phyloP scores from a whole-genome alignment of 257 asterid species.

The Plantago major region DNA sequence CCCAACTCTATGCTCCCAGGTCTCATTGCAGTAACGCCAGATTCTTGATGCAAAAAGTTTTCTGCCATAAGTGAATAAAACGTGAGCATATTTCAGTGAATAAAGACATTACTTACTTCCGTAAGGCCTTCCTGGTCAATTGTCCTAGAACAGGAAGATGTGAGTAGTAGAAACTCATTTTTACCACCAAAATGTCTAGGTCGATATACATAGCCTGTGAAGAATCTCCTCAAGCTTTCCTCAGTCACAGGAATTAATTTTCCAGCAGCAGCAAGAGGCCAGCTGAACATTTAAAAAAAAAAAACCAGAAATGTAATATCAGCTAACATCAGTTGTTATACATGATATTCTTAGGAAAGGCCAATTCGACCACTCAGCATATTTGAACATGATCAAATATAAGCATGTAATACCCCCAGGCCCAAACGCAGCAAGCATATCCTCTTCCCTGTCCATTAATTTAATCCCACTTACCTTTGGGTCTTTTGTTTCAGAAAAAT shows the following conservation, averaged over 20 bases:
- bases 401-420: too few relatives aligned
- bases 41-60: neutral
- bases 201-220: constrained; percentile 17
- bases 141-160: neutral
- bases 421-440: too few relatives aligned
- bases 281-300: constrained; percentile 26
- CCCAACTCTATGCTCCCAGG: neutral
- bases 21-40: neutral
- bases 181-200: constrained; percentile 26
- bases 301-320: constrained; percentile 7
- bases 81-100: neutral
- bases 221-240: constrained; percentile 36
- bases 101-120: neutral
- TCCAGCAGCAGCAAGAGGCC: constrained; percentile 66
- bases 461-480: too few relatives aligned
- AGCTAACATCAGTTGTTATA: too few relatives aligned
- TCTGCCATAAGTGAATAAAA: neutral
- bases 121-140: neutral
- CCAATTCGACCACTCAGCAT: too few relatives aligned
- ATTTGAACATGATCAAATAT: too few relatives aligned
- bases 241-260: constrained; percentile 56
- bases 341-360: too few relatives aligned
- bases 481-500: too few relatives aligned
- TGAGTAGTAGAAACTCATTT: neutral
- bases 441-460: too few relatives aligned